phyloP scores from a whole-genome alignment of 176 grass and related monocot genomes.

The Oryza coarctata region DNA sequence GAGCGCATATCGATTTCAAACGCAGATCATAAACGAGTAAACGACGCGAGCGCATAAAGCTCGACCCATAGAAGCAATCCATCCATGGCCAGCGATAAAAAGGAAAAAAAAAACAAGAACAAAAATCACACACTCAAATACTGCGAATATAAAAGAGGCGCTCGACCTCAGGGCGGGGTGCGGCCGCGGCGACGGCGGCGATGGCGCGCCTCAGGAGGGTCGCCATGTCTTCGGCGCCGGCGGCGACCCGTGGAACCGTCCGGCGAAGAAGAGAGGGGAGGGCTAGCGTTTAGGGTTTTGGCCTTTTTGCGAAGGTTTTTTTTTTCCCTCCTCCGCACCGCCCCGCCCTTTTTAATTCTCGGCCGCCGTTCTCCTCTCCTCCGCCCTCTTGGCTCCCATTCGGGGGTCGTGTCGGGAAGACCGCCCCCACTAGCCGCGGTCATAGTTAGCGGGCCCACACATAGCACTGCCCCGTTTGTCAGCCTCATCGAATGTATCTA shows the following conservation, averaged over 20 bases:
- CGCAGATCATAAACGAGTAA: too few relatives aligned
- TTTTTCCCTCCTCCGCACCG: background rate
- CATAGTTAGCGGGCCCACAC: background rate
- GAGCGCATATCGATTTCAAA: background rate
- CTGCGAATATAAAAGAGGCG: background rate
- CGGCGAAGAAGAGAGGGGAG: background rate
- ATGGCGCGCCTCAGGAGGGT: conserved; percentile 60
- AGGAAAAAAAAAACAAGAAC: background rate
- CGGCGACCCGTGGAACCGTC: conserved; percentile 4
- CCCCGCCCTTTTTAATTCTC: background rate
- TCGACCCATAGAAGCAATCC: background rate
- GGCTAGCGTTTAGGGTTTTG: conserved; percentile 59
- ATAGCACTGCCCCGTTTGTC: background rate
- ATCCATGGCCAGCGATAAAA: background rate
- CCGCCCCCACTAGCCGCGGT: background rate
- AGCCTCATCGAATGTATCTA: background rate
- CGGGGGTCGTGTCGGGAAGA: conserved; percentile 34
- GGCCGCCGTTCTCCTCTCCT: background rate
- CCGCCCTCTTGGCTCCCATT: conserved; percentile 21
- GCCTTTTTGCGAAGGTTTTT: background rate
- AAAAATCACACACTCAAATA: background rate
- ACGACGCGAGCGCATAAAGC: background rate
- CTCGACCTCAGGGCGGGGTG: conserved; percentile 34
- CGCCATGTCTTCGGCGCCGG: conserved; percentile 46
- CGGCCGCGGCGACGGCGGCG: conserved; percentile 39